Base-by-base conservation (phyloP, 495 filamentous ascomycete genomes). In the Daldinia decipiens region DNA sequence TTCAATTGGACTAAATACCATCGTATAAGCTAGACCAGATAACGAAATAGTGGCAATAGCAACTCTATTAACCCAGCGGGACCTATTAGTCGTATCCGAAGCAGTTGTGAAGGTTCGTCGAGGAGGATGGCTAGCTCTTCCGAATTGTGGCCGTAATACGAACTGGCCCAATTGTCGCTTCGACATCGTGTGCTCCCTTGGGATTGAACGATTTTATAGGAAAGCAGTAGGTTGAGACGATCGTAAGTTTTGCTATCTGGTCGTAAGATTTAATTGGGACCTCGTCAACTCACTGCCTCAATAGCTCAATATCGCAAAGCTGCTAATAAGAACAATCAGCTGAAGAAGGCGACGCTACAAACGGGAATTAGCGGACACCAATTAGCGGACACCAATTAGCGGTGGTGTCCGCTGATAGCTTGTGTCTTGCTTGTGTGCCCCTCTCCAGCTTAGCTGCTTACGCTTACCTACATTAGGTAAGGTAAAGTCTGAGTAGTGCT, bases 231-330 rank as follows among this genome's bases (percentile, higher is more conserved):
- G 17, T 54, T 45, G 19, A 59, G 26, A 5, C 11, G 32, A 62
- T 73, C 70, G 65, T 68, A 73, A 68, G 70, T 65, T 73, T 65
- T 62, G 31, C 5, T 12, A 29, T 21, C 51, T 17, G 15, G 65
- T 73, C 70, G 70, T 73, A 73, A 73, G 70, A 57, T 73, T 73
- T 73, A 68, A 73, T 73, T 69, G 70, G 70, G 57, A 73, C 70
- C 65, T 73, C 34, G 47, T 39, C 8, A 34, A 60, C 21, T 63
- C 27, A 65, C 61, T 19, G 61, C 15, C 24, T 53, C 32, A 40
- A 62, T 38, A 65, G 62, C 50, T 50, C 53, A 43, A 62, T 62
- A 64, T 56, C 29, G 54, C 34, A 47, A 56, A 56, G 9, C 53
- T 32, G 4, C 2, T n/a, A 53, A 53, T 13, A 53, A 31, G 31